These are phyloP conservation scores for Mycena latifolia DNA, from an alignment of 768 basidiomycete species.

Conservation along the genomic window DNA sequence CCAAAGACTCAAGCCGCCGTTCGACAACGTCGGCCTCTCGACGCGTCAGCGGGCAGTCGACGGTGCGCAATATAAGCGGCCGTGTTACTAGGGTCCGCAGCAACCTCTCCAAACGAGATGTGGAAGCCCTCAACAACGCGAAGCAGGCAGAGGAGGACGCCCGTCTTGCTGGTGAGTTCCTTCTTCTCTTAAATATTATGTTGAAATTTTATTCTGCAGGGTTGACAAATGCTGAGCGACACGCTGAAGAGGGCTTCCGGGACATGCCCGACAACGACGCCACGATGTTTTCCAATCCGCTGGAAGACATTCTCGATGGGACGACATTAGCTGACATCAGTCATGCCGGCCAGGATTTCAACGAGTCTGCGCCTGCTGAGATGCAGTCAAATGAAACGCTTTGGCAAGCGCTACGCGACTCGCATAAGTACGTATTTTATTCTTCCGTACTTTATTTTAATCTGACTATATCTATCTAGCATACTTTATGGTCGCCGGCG, in stretches of 20 bases:
- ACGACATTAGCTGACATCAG: not conserved
- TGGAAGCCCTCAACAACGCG: not conserved
- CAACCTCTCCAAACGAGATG: not conserved
- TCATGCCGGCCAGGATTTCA: not conserved
- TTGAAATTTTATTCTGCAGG: not conserved
- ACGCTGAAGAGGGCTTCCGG: not conserved
- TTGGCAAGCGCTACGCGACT: not conserved
- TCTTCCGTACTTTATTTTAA: not conserved
- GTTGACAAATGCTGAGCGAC: not conserved
- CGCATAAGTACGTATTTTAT: not conserved
- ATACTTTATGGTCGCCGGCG: not conserved
- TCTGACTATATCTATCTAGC: not conserved
- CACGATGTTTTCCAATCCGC: not conserved
- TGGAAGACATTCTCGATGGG: not conserved
- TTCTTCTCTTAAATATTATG: not conserved
- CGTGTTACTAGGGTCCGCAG: not conserved
- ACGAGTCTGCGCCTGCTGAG: not conserved
- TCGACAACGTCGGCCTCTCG: not conserved
- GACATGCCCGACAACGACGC: not conserved
- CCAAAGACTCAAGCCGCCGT: too few species aligned
- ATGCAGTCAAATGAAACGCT: not conserved
- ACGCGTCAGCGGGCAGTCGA: not conserved
- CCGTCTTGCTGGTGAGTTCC: not conserved
- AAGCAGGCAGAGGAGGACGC: not conserved
- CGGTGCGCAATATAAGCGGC: too few species aligned